Percentiles rank a stretch among this genome's conserved stretches.
Conservation (phyloP, 805 yeast species). For the Saturnispora sanitii region DNA sequence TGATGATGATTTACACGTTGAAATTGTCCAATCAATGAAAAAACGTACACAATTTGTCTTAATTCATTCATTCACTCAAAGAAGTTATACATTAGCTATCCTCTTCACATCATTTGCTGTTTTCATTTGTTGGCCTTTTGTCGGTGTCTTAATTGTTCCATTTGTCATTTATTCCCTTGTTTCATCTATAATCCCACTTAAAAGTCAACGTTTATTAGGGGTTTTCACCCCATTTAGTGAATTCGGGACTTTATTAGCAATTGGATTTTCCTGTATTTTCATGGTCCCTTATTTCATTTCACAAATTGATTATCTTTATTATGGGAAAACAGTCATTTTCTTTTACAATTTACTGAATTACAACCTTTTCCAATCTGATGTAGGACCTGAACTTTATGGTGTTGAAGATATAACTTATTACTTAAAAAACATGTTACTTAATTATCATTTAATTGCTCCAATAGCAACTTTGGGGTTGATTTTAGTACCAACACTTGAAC, state of each 20-base stretch:
- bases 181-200: slow-evolving; percentile 7
- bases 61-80: slow-evolving; percentile 15
- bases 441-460: slow-evolving; percentile 52
- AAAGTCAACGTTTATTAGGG: slow-evolving; percentile 9
- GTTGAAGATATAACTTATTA: slow-evolving; percentile 73
- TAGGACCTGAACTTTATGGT: slow-evolving; percentile 89
- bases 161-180: slow-evolving; percentile 32
- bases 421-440: slow-evolving; percentile 53
- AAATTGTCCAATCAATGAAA: slow-evolving; percentile 12
- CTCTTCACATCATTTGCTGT: slow-evolving; percentile 55
- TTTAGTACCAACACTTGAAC: slow-evolving; percentile 3
- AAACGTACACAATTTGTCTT: slow-evolving; percentile 10
- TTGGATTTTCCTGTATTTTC: slow-evolving; percentile 15
- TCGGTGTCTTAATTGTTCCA: slow-evolving; percentile 55
- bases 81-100: slow-evolving; percentile 26
- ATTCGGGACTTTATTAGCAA: slow-evolving; percentile 12
- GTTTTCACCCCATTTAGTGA: slow-evolving; percentile 6
- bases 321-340: slow-evolving; percentile 52
- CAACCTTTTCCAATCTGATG: slow-evolving; percentile 63
- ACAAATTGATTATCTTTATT: slow-evolving; percentile 50
- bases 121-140: slow-evolving; percentile 87
- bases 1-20: slow-evolving; percentile 8
- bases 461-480: slow-evolving; percentile 34
- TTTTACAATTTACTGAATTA: slow-evolving; percentile 77
- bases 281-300: slow-evolving; percentile 16